Conservation (phyloP, 2,329 filamentous ascomycete genomes). For the Fusarium sterilihyphosum region DNA sequence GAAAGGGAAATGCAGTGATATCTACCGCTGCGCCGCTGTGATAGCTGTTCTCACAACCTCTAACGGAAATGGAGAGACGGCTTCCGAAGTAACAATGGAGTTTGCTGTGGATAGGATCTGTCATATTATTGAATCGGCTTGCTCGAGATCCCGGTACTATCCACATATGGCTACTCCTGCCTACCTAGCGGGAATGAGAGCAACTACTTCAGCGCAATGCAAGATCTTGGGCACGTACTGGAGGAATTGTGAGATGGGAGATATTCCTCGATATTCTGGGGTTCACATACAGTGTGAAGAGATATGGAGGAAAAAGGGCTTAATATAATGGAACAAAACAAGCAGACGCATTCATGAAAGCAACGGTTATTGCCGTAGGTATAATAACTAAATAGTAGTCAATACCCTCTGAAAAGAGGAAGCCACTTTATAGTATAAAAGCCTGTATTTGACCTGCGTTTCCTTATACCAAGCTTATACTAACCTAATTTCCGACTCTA, state of each 20-base stretch:
- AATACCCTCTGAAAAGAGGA: fast-evolving
- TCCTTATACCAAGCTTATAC: neutral
- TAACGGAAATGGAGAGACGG: neutral
- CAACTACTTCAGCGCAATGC: conserved; percentile 47
- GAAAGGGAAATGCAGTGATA: conserved; percentile 42
- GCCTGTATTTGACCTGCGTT: neutral
- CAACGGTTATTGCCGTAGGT: neutral
- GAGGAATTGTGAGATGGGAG: conserved; percentile 50
- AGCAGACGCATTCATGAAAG: neutral
- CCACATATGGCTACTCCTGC: conserved; percentile 52
- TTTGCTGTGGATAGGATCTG: conserved; percentile 50
- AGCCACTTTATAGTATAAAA: too few species aligned
- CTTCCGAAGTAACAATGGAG: conserved; percentile 30
- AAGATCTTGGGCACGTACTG: conserved; percentile 50
- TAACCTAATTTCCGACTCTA: neutral
- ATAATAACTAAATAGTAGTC: fast-evolving
- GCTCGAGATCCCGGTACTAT: conserved; percentile 50
- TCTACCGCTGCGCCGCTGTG: conserved; percentile 49
- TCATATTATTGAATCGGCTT: conserved; percentile 45
- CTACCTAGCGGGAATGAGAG: conserved; percentile 51
- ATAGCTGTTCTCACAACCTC: conserved; percentile 44
- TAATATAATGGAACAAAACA: neutral
- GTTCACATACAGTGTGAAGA: conserved; percentile 47
- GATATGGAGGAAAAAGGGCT: conserved; percentile 44
- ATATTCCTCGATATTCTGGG: conserved; percentile 50